Base-by-base conservation (phyloP, 305 asterid species). In the Fraxinus dipetala region DNA sequence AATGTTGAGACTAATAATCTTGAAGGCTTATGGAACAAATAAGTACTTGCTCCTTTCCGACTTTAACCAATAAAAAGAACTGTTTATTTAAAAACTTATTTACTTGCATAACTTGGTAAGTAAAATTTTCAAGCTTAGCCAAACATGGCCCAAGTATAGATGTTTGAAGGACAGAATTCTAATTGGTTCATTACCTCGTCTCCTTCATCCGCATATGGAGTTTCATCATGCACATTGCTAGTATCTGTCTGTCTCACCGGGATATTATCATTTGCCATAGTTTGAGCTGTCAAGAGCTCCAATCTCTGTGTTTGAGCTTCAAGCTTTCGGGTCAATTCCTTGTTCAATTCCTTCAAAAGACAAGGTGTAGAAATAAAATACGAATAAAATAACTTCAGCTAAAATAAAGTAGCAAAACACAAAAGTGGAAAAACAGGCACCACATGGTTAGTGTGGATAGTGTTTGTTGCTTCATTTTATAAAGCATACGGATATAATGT, bases 301-400 rank as follows among this genome's bases (percentile, higher is more conserved):
- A 96, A 89, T 87, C 95, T 92, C 87, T 96, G 99, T 65, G 99
- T 95, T 88, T 96, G 99, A 88, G 85, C 87, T 89, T 95, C 98
- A 88, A 94, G 98, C 90, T 95, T 96, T 80, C 95, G 87, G 63
- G 92, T 88, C 80, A 96, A 87, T 84, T 96, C 98, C 89, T 86
- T 91, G 91, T 96, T 96, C 87, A 89, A 84, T 82, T 91, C 95
- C 98, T 96, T 84, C 73, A 89, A 81, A 83, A 80, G 43, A 80
- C 30, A 84, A 78, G 78, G 36, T 67, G 77, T 79, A 74, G 16
- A 30, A 54, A 83, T 4, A 81, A 30, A 28, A 81, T 14, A 48
- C 67, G 16, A 10, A 72, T 36, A 36, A 79, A 56, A 80, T 80
- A 65, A 65, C n/a, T 65, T 65, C 35, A 3, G 35, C 67, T 40